Base-by-base conservation (phyloP, 495 filamentous ascomycete species). In the Chaetomium tenue region DNA sequence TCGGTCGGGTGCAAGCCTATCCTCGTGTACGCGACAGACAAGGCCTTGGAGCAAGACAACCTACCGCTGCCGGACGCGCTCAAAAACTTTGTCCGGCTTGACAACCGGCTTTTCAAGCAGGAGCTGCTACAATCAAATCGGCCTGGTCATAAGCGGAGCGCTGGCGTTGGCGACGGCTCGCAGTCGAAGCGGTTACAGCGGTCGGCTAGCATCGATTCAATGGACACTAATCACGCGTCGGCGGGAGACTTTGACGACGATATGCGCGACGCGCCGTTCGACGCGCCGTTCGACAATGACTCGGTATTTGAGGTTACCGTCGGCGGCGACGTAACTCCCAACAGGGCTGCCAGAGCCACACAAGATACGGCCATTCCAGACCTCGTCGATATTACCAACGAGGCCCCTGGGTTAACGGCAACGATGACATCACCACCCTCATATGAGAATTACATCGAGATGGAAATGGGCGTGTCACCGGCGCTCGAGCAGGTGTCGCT, bases 81-180 rank as follows among this genome's bases (percentile, higher is more conserved):
- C 63, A 73, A 73, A 33, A 72, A 73, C 52, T 83, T 83, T 64
- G 71, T 80, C 28, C 71, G 68, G 50, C 70, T 73, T 58, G 80
- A 83, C 55, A 83, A 82, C 54, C 72, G 73, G 9, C 70, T 70
- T 18, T 81, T 82, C 61, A 74, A 75, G 47, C 71, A 78, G 52
- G 79, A 83, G 64, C 66, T 80, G 13, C 58, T 65, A 12, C 70
- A 79, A 57, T 73, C 46, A 0, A 63, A 62, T 30, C 55, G 60
- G 26, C 48, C 30, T 12, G 50, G 50, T 73, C 64, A 64, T 58
- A 68, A 56, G 52, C 69, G 58, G 54, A 65, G 61, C 66, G 60
- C 23, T 0, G 57, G 40, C 11, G 22, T 50, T 12, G 63, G 56
- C 0, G 39, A 47, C 51, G 57, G 51, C 39, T 60, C 57, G 22